phyloP scores from a whole-genome alignment of 768 basidiomycete genomes.

The Vishniacozyma victoriae region DNA sequence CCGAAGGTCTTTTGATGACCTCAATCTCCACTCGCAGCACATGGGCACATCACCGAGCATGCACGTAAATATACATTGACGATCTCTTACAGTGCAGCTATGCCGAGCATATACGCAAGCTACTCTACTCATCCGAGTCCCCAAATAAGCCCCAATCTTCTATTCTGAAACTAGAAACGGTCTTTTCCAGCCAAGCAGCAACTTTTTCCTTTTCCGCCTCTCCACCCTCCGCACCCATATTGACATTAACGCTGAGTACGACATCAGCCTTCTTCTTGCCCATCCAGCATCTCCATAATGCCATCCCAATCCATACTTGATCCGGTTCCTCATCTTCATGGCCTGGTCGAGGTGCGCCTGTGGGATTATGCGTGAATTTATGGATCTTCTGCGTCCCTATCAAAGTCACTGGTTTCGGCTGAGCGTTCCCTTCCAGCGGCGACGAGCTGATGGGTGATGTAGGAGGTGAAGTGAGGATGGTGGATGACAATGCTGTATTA shows the following conservation, averaged over 20 bases:
- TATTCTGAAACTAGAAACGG: constrained; percentile 61
- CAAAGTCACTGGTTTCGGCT: constrained; percentile 55
- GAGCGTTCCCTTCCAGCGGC: constrained; percentile 46
- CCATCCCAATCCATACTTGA: constrained; percentile 68
- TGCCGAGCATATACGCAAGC: too few species aligned
- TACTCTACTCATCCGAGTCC: too few species aligned
- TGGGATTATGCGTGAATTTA: constrained; percentile 57
- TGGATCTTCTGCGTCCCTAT: constrained; percentile 63
- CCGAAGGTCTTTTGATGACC: too few species aligned
- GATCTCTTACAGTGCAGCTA: constrained; percentile 1
- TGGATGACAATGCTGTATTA: constrained; percentile 61
- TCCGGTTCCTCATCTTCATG: constrained; percentile 52
- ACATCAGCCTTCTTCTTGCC: constrained; percentile 64
- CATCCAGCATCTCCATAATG: constrained; percentile 67
- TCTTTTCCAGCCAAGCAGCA: constrained; percentile 54
- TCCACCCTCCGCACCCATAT: constrained; percentile 47
- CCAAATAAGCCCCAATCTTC: constrained; percentile 66
- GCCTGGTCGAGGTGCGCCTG: constrained; percentile 50
- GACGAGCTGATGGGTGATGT: constrained; percentile 38
- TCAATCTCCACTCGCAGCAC: too few species aligned
- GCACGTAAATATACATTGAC: not conserved
- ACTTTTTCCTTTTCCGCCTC: constrained; percentile 47
- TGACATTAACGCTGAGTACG: constrained; percentile 77
- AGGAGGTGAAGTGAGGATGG: constrained; percentile 50
- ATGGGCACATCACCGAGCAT: too few species aligned